A percentile compares a stretch with the other conserved stretches of the same genome.
Evolutionary conservation across 164 flowering plant species (phyloP).

Genomic region (Tetrastigma voinierianum): DNA sequence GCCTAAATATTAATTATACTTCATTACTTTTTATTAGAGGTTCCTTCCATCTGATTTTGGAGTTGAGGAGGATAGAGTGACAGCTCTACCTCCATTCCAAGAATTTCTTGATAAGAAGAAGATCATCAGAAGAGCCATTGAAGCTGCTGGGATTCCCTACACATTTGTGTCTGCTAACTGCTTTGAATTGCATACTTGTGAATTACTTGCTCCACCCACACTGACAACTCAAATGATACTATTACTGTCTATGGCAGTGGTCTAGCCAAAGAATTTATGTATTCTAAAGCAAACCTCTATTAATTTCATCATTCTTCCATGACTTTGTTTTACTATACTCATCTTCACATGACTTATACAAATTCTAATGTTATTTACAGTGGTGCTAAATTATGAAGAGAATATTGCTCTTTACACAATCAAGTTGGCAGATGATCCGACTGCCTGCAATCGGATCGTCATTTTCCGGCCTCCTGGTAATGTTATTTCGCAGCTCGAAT

Average conservation of each 20-base stretch:
- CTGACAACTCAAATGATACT: slow-evolving; percentile 9
- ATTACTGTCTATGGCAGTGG: slow-evolving; percentile 34
- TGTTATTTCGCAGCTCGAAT: slow-evolving; percentile 31
- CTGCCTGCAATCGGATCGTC: slow-evolving; percentile 21
- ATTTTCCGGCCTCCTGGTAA: slow-evolving; percentile 25
- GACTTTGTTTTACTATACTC: no score
- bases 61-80: slow-evolving; percentile 30
- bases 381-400: slow-evolving; percentile 34
- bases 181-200: slow-evolving; percentile 32
- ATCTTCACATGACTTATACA: not conserved
- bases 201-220: slow-evolving; percentile 35
- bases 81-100: slow-evolving; percentile 30
- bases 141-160: slow-evolving; percentile 36
- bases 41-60: slow-evolving; percentile 51
- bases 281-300: not conserved
- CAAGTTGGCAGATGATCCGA: slow-evolving; percentile 31
- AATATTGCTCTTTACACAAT: slow-evolving; percentile 33
- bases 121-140: slow-evolving; percentile 30
- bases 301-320: no score
- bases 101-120: slow-evolving; percentile 24
- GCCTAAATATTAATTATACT: not conserved
- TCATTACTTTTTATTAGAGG: slow-evolving; percentile 22
- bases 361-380: slow-evolving; percentile 9
- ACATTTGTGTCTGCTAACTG: slow-evolving; percentile 34
- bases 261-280: slow-evolving; percentile 27